Conservation (phyloP, 768 basidiomycete species). For the Tephrocybe sp. region DNA sequence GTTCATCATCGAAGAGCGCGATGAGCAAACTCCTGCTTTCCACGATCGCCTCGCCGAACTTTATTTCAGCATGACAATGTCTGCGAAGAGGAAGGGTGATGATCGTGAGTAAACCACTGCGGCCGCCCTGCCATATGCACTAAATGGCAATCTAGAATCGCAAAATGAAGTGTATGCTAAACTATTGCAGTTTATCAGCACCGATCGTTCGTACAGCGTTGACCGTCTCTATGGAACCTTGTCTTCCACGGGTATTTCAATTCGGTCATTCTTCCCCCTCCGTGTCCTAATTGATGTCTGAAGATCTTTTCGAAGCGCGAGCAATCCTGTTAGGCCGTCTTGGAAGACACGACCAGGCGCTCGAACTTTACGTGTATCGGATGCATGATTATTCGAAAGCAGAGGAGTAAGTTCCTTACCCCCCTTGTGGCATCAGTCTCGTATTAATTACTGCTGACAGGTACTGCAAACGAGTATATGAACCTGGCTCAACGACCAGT, state of each 20-base stretch:
- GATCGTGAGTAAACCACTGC: conserved; percentile 40
- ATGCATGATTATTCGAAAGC: conserved; percentile 83
- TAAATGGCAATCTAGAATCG: conserved; percentile 34
- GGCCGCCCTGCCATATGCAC: background rate
- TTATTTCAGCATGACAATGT: conserved; percentile 69
- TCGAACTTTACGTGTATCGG: conserved; percentile 92
- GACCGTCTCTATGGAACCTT: conserved; percentile 81
- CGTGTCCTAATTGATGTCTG: background rate
- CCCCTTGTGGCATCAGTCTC: background rate
- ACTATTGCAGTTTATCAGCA: conserved; percentile 73
- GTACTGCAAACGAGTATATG: conserved; percentile 85
- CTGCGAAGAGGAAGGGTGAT: conserved; percentile 56
- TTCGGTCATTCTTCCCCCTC: background rate
- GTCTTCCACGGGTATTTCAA: conserved; percentile 68
- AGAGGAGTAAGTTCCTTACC: conserved; percentile 62
- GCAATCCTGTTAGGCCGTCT: conserved; percentile 89
- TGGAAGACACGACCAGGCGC: conserved; percentile 87
- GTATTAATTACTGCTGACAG: conserved; percentile 35
- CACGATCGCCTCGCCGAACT: conserved; percentile 90
- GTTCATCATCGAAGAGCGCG: conserved; percentile 72
- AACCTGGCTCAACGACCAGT: conserved; percentile 49
- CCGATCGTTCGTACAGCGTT: conserved; percentile 64
- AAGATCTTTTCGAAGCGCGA: conserved; percentile 87
- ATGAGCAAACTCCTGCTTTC: conserved; percentile 63
- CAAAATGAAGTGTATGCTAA: conserved; percentile 57